A percentile compares a stretch with the other conserved stretches of the same genome.
Conservation (phyloP, 148 eudicot species). For the Rhododendron simsii region DNA sequence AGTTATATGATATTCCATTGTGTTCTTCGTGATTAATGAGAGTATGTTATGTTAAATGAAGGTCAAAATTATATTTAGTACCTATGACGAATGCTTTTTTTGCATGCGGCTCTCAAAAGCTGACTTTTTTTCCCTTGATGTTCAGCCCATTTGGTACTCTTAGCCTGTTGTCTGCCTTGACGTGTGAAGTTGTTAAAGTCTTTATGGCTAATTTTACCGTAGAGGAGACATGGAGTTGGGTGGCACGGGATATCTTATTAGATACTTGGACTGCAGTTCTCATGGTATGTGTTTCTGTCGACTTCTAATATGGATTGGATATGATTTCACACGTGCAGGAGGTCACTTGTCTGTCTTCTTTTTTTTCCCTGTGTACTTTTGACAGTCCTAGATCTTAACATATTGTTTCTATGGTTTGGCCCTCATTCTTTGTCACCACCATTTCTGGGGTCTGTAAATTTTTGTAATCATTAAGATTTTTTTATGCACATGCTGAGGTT, state of each 20-base stretch:
- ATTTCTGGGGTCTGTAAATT: background rate
- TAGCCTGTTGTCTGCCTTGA: slow-evolving; percentile 72
- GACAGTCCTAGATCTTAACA: background rate
- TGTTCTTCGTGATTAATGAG: background rate
- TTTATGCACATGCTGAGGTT: background rate
- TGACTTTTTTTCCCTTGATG: slow-evolving; percentile 5
- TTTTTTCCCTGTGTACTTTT: background rate
- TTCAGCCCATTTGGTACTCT: slow-evolving; percentile 91
- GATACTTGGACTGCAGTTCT: slow-evolving; percentile 96
- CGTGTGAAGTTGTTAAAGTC: slow-evolving; percentile 78
- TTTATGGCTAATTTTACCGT: slow-evolving; percentile 58
- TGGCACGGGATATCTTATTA: slow-evolving; percentile 88
- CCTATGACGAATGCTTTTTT: background rate
- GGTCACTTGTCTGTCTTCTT: background rate
- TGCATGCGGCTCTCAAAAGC: background rate
- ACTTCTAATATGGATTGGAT: background rate
- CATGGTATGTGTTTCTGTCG: slow-evolving; percentile 37
- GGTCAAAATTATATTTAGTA: background rate
- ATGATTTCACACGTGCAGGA: background rate
- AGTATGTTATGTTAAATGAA: background rate
- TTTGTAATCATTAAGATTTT: background rate
- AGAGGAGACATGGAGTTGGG: slow-evolving; percentile 98
- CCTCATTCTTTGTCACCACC: background rate
- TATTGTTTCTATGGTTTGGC: background rate
- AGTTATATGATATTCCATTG: slow-evolving; percentile 16